Percentiles rank a stretch among this genome's conserved stretches.
phyloP scores from a whole-genome alignment of 257 asterid genomes.

The Paraleonurus japonicus region DNA sequence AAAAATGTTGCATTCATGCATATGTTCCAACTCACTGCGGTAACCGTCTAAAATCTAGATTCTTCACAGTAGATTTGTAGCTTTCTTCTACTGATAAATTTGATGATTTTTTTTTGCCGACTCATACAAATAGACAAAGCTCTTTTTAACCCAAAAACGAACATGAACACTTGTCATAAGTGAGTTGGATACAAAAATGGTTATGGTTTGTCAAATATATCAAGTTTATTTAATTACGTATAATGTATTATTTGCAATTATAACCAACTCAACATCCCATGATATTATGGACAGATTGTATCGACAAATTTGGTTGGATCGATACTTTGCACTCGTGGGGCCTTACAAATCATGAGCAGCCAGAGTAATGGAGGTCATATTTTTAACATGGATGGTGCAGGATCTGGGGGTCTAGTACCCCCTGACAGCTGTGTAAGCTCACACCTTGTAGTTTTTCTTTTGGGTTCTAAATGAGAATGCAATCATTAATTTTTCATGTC shows the following conservation, averaged over 20 bases:
- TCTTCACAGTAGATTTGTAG: background rate
- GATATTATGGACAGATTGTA: constrained; percentile 62
- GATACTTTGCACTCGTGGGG: constrained; percentile 94
- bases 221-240: background rate
- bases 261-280: constrained; percentile 12
- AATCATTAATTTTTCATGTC: constrained; percentile 17
- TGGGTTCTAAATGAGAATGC: background rate
- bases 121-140: background rate
- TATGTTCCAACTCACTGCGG: background rate
- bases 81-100: background rate
- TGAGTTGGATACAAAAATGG: background rate
- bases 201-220: constrained; percentile 8
- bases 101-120: background rate
- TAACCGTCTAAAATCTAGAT: background rate
- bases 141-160: background rate
- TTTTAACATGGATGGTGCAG: constrained; percentile 99
- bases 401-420: constrained; percentile 99
- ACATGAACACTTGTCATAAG: background rate
- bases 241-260: background rate
- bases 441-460: background rate
- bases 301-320: constrained; percentile 94
- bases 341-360: constrained; percentile 59
- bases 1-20: background rate
- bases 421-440: constrained; percentile 89
- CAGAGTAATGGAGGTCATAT: constrained; percentile 84